These are phyloP conservation scores for Stenocarpella maydis DNA, from an alignment of 2,329 filamentous ascomycete genomes.

Conservation along the genomic window DNA sequence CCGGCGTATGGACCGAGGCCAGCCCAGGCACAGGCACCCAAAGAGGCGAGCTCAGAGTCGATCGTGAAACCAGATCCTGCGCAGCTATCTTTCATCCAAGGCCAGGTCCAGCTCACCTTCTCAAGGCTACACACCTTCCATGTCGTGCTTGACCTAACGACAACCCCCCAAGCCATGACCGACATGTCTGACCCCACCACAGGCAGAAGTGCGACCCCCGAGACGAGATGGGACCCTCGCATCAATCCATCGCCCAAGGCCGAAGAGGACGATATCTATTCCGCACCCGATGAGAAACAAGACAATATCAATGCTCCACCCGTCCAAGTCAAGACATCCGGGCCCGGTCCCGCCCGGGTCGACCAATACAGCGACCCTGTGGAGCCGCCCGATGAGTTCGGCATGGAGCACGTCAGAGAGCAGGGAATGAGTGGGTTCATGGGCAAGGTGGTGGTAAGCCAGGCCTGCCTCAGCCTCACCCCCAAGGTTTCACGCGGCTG, in stretches of 20 bases:
- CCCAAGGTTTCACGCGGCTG: not conserved
- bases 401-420: not conserved
- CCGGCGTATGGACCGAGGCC: not conserved
- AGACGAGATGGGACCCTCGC: too few species aligned
- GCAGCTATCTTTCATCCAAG: not conserved
- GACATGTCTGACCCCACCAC: not conserved
- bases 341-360: not conserved
- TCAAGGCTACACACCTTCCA: not conserved
- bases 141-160: not conserved
- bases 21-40: not conserved
- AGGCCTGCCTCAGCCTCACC: not conserved
- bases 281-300: not conserved
- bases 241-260: not conserved
- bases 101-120: not conserved
- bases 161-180: not conserved
- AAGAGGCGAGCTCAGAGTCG: not conserved
- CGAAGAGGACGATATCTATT: not conserved
- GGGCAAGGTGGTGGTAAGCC: not conserved
- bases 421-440: not conserved
- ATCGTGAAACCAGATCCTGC: not conserved
- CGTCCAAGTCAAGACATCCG: not conserved
- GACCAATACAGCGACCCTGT: not conserved
- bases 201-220: not conserved
- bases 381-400: not conserved
- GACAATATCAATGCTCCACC: not conserved